These are phyloP conservation scores for Aspergillus uvarum DNA, from an alignment of 2,329 filamentous ascomycete genomes.

Conservation along the genomic window DNA sequence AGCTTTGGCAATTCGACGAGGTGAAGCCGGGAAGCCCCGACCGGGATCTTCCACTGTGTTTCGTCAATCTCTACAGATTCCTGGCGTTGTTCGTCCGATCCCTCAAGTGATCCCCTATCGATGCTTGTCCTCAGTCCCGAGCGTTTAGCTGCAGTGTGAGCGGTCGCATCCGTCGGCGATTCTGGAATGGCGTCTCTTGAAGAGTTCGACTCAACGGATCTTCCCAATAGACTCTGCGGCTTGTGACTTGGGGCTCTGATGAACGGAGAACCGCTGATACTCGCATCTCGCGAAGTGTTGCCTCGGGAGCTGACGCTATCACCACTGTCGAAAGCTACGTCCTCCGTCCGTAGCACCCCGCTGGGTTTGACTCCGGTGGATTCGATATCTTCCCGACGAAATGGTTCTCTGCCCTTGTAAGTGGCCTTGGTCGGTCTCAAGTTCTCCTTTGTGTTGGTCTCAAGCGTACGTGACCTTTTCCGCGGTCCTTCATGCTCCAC, in stretches of 20 bases:
- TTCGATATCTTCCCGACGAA: slow-evolving; percentile 29
- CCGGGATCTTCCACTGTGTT: slow-evolving; percentile 64
- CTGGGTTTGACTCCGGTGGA: slow-evolving; percentile 30
- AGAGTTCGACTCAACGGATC: slow-evolving; percentile 30
- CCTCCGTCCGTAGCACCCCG: slow-evolving; percentile 27
- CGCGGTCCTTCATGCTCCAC: slow-evolving; percentile 7
- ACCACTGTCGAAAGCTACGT: slow-evolving; percentile 22
- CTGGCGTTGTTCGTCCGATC: slow-evolving; percentile 20
- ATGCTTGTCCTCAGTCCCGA: slow-evolving; percentile 30
- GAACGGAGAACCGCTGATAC: slow-evolving; percentile 52
- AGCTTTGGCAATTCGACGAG: slow-evolving; percentile 79
- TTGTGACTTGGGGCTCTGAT: slow-evolving; percentile 41
- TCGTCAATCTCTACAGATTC: slow-evolving; percentile 22
- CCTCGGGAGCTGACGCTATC: slow-evolving; percentile 26
- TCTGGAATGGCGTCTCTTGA: slow-evolving; percentile 25
- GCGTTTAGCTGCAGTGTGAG: slow-evolving; percentile 23
- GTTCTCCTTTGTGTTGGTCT: slow-evolving; percentile 17
- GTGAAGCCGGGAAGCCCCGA: slow-evolving; percentile 87
- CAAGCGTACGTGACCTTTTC: slow-evolving; percentile 20
- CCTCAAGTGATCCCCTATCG: slow-evolving; percentile 19
- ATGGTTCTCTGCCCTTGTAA: slow-evolving; percentile 35
- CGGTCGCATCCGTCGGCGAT: slow-evolving; percentile 15
- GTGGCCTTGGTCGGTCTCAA: slow-evolving; percentile 8
- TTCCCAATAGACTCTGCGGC: slow-evolving; percentile 30
- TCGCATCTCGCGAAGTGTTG: slow-evolving; percentile 32